Conservation (phyloP, 1,284 basidiomycete species). For the Apiotrichum domesticum region DNA sequence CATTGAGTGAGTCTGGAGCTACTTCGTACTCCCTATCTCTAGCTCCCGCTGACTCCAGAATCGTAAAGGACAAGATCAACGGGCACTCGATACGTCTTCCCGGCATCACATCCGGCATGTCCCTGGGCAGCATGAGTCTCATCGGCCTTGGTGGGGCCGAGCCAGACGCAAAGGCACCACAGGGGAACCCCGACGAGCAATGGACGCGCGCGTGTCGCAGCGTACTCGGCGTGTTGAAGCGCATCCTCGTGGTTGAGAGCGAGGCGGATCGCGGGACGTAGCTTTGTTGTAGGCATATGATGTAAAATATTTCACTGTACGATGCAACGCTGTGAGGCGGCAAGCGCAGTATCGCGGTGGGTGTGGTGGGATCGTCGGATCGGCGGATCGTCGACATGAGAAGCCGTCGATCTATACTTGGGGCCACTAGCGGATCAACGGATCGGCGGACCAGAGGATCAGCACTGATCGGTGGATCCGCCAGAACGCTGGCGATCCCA, state of each 20-base stretch:
- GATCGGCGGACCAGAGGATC: too few relatives aligned
- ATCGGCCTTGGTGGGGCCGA: constrained; percentile 35
- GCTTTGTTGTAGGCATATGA: too few relatives aligned
- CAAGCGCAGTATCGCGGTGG: too few relatives aligned
- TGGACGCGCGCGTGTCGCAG: constrained; percentile 93
- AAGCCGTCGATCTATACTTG: too few relatives aligned
- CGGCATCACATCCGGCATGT: constrained; percentile 72
- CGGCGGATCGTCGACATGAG: too few relatives aligned
- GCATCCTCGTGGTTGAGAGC: constrained; percentile 45
- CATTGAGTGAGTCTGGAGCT: constrained; percentile 42
- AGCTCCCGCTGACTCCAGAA: constrained; percentile 51
- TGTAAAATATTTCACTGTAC: too few relatives aligned
- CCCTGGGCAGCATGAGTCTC: constrained; percentile 38
- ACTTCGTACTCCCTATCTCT: too few relatives aligned
- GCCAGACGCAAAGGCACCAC: constrained; percentile 1
- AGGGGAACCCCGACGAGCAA: constrained; percentile 60
- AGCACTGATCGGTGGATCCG: too few relatives aligned
- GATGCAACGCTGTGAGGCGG: too few relatives aligned
- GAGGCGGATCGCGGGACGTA: constrained; percentile 20
- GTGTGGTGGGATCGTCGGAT: too few relatives aligned
- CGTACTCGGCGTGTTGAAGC: constrained; percentile 81
- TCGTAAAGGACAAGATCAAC: constrained; percentile 90
- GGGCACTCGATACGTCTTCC: constrained; percentile 78
- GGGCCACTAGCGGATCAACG: too few relatives aligned
- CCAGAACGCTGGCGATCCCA: too few relatives aligned